Evolutionary conservation across 495 filamentous ascomycete genomes (phyloP).

Genomic region (Acidiella bohemica): DNA sequence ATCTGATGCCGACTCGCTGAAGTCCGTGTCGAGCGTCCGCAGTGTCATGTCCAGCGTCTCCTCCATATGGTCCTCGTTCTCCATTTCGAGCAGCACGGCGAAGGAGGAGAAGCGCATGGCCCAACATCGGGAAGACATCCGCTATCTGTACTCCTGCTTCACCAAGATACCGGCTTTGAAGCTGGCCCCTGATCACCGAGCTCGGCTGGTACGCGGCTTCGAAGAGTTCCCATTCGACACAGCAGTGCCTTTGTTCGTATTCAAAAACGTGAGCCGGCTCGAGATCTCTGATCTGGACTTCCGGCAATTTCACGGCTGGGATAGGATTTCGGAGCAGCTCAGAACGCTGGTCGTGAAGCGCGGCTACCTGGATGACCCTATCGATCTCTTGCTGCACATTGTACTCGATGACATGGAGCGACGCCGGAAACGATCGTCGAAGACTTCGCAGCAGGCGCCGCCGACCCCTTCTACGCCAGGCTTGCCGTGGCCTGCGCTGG

Average conservation of each 20-base stretch:
- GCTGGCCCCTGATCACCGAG: slow-evolving; percentile 77
- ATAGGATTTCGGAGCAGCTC: slow-evolving; percentile 78
- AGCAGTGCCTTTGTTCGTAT: slow-evolving; percentile 84
- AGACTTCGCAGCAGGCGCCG: slow-evolving; percentile 55
- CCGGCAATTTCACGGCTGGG: slow-evolving; percentile 94
- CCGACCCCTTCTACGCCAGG: slow-evolving; percentile 58
- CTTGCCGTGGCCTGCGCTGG: slow-evolving; percentile 48
- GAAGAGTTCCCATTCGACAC: slow-evolving; percentile 98
- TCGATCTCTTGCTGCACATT: slow-evolving; percentile 78
- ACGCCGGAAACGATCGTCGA: slow-evolving; percentile 73
- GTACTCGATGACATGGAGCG: slow-evolving; percentile 94
- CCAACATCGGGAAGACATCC: slow-evolving; percentile 69
- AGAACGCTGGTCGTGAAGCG: slow-evolving; percentile 81
- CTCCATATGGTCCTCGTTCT: slow-evolving; percentile 76
- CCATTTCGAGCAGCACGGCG: slow-evolving; percentile 58
- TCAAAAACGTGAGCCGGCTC: slow-evolving; percentile 88
- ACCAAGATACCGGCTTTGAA: slow-evolving; percentile 92
- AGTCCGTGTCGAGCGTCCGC: slow-evolving; percentile 89
- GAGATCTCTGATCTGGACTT: slow-evolving; percentile 94
- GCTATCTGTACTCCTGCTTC: slow-evolving; percentile 94
- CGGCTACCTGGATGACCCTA: slow-evolving; percentile 75
- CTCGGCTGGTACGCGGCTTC: slow-evolving; percentile 75
- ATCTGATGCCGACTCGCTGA: slow-evolving; percentile 78
- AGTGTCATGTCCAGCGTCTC: slow-evolving; percentile 97
- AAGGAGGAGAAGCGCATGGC: slow-evolving; percentile 79